Evolutionary conservation across 164 flowering plant genomes (phyloP), one percentile per base, ranked within the genome.

Genomic region (Annona squamosa): DNA sequence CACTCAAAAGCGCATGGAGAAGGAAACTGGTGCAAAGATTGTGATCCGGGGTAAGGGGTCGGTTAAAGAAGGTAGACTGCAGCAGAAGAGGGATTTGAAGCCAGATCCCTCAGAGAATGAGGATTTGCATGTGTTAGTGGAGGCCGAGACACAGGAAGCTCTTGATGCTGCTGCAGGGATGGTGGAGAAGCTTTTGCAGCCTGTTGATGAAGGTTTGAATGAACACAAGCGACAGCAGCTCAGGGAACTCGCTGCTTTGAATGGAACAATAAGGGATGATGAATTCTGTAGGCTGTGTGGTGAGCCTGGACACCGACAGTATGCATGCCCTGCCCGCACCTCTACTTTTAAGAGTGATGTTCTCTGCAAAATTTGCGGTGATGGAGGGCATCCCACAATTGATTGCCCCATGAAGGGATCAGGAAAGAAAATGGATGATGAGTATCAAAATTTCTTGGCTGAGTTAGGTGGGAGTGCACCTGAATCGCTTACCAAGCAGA

Each of bases 141-240:
- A 94, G 76, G 98, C 97, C 0, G 98, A 94, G 12, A 92, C 97
- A 0, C 90, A 84, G 75, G 97, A 94, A 9, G 83, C 98, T 1
- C 87, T 94, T 42, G 97, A 94, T 5, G 98, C 92, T 37, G 98
- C 98, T 10, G 95, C 93, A 0, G 97, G 89, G 16, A 94, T 94
- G 98, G 95, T 94, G 68, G 94, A 94, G 86, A 94, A 94, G 88
- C 82, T 94, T n/a, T 76, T 94, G 80, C 90, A 86, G 77, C 99
- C 97, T 37, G 97, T 94, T 47, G 99, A 94, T 81, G 97, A 94
- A 81, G 94, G 86, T 5, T 82, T 92, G 52, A 94, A 94, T 76
- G 98, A 94, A 84, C 98, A 92, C 78, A 94, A 94, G 79, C 80
- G 98, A 84, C 97, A 94, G 68, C 98, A 94, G 76, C 87, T 94